phyloP scores from a whole-genome alignment of 164 flowering plant genomes.

The Kingdonia uniflora region DNA sequence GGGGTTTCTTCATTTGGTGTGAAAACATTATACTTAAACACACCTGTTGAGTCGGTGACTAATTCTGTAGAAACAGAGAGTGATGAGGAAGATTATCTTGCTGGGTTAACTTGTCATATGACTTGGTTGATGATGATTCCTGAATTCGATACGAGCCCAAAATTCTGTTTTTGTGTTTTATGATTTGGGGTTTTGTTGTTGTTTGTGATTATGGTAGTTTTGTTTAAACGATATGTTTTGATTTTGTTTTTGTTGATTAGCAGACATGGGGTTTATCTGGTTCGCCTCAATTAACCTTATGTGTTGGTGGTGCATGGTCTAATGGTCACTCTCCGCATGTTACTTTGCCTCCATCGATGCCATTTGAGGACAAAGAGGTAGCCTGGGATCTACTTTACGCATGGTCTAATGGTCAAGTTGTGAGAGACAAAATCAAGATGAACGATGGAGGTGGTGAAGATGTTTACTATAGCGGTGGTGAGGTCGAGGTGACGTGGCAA shows the following conservation, averaged over 20 bases:
- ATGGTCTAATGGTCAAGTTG: conserved; percentile 61
- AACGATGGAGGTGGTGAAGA: conserved; percentile 18
- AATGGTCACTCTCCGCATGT: conserved; percentile 28
- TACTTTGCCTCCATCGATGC: conserved; percentile 32
- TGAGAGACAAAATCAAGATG: conserved; percentile 29
- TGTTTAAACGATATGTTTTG: not conserved
- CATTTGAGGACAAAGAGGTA: conserved; percentile 13
- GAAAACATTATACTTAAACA: conserved; percentile 30
- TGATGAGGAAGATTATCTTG: conserved; percentile 42
- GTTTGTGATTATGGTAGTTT: not conserved
- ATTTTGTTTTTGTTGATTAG: too few relatives aligned
- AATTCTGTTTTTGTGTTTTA: conserved; percentile 16
- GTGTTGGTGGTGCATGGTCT: conserved; percentile 30
- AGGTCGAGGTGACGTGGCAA: too few relatives aligned
- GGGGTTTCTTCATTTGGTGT: conserved; percentile 24
- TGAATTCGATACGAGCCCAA: conserved; percentile 14
- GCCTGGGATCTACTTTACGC: conserved; percentile 55
- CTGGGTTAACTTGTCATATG: conserved; percentile 31
- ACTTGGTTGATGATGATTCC: conserved; percentile 31
- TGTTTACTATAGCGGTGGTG: too few relatives aligned
- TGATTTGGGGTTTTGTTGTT: not conserved
- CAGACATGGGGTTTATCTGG: conserved; percentile 34
- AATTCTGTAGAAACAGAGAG: conserved; percentile 50
- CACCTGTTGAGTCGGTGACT: conserved; percentile 40
- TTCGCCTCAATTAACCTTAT: conserved; percentile 67